Percentiles rank a stretch among this genome's conserved stretches.
Conservation (phyloP, 306 rosid genomes). For the Cicer yamashitae region DNA sequence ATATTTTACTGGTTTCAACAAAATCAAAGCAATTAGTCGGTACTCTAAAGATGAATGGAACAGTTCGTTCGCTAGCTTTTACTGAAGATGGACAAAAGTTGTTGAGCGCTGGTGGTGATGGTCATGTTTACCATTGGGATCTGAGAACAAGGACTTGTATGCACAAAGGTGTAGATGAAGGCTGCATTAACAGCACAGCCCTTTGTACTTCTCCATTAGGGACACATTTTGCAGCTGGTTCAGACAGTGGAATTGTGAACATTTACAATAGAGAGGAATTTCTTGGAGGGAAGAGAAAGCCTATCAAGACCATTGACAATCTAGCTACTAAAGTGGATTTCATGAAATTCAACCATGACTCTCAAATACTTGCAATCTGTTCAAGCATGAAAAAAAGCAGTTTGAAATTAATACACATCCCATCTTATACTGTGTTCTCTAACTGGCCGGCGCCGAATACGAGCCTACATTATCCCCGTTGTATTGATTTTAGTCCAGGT, state of each 20-base stretch:
- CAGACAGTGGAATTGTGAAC: constrained; percentile 48
- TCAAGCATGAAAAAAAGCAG: constrained; percentile 75
- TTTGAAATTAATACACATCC: constrained; percentile 75
- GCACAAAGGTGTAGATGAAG: constrained; percentile 57
- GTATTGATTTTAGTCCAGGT: constrained; percentile 87
- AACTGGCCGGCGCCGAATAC: constrained; percentile 74
- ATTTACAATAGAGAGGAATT: constrained; percentile 49
- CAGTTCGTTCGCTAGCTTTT: constrained; percentile 78
- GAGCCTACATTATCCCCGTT: constrained; percentile 64
- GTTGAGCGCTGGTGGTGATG: constrained; percentile 86
- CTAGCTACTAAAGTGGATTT: constrained; percentile 39
- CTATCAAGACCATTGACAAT: constrained; percentile 43
- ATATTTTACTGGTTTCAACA: constrained; percentile 83
- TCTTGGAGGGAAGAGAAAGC: constrained; percentile 51
- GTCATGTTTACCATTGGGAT: constrained; percentile 95
- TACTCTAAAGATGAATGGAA: constrained; percentile 94
- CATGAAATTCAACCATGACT: constrained; percentile 47
- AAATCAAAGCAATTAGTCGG: constrained; percentile 84
- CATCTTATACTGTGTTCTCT: constrained; percentile 75
- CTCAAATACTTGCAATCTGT: constrained; percentile 57
- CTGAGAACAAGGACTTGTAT: constrained; percentile 78
- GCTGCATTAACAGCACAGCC: constrained; percentile 43
- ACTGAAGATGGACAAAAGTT: constrained; percentile 73
- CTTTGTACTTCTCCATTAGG: constrained; percentile 44
- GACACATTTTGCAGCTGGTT: constrained; percentile 49